Evolutionary conservation across 1,284 basidiomycete species (phyloP).

Genomic region (Trichosporon ovoides): DNA sequence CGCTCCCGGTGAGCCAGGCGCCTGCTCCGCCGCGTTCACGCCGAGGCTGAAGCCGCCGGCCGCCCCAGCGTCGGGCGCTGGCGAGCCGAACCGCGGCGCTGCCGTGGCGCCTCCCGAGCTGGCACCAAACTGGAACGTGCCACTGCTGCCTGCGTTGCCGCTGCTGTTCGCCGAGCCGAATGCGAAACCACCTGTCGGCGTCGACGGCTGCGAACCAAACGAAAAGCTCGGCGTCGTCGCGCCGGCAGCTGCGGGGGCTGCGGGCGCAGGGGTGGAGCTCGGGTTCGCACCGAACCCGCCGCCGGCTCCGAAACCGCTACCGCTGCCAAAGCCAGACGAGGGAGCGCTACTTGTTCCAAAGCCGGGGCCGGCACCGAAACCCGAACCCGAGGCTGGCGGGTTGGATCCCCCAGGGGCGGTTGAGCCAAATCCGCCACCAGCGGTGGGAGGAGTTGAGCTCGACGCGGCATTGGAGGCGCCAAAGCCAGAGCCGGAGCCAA

Average conservation of each 20-base stretch:
- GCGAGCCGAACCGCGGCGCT: not conserved
- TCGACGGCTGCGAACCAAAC: conserved; percentile 6
- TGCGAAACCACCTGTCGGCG: not conserved
- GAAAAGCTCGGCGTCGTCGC: conserved; percentile 1
- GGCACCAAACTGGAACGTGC: conserved; percentile 7
- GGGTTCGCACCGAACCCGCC: not conserved
- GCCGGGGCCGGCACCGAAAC: not conserved
- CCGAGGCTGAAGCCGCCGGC: conserved; percentile 15
- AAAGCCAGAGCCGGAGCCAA: conserved; percentile 6
- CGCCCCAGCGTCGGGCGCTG: not conserved
- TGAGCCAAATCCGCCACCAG: conserved; percentile 12
- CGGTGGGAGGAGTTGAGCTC: conserved; percentile 7
- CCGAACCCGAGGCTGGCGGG: not conserved
- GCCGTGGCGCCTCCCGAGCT: not conserved
- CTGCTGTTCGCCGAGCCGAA: not conserved
- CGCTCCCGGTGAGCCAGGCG: conserved; percentile 27
- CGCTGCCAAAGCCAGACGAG: not conserved
- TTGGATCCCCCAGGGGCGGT: not conserved
- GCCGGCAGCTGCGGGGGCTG: not conserved
- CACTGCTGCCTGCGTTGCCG: not conserved
- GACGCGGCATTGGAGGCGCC: conserved; percentile 6
- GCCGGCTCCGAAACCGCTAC: not conserved
- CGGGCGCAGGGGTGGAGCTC: not conserved
- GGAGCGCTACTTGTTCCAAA: not conserved
- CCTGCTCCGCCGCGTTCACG: conserved; percentile 6